Conservation (phyloP, 2,329 filamentous ascomycete species). For the Ophiosphaerella narmari region DNA sequence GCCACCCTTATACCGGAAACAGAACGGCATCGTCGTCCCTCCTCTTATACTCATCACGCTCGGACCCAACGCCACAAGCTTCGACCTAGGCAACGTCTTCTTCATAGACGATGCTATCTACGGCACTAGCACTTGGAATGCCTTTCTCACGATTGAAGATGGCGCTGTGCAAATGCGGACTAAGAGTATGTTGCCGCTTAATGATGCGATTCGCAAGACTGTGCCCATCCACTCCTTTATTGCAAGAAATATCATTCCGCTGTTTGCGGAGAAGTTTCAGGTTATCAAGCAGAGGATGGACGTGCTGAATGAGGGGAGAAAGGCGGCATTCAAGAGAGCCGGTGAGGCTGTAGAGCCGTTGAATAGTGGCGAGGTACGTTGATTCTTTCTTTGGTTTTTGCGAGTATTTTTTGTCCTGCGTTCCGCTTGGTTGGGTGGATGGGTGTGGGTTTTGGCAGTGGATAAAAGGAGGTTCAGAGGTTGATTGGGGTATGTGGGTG, state of each 20-base stretch:
- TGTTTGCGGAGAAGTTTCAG: conserved; percentile 35
- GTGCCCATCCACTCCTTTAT: conserved; percentile 31
- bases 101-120: conserved; percentile 16
- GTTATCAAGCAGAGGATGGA: conserved; percentile 22
- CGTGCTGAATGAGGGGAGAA: conserved; percentile 30
- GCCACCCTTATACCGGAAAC: conserved; percentile 31
- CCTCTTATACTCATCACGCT: conserved; percentile 24
- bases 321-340: conserved; percentile 22
- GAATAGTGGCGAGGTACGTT: conserved; percentile 31
- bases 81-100: conserved; percentile 38
- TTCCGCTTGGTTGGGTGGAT: background rate
- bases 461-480: no score
- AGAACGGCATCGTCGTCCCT: conserved; percentile 28
- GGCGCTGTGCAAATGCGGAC: conserved; percentile 25
- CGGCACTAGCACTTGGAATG: background rate
- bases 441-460: background rate
- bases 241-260: conserved; percentile 21
- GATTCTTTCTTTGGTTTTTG: background rate
- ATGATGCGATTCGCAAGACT: conserved; percentile 19
- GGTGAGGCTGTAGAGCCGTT: conserved; percentile 12
- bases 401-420: background rate
- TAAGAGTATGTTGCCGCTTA: conserved; percentile 19
- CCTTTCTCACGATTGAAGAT: conserved; percentile 22
- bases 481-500: no score
- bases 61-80: conserved; percentile 22